Evolutionary conservation across 768 basidiomycete genomes (phyloP).

Genomic region (Mrakia blollopis): DNA sequence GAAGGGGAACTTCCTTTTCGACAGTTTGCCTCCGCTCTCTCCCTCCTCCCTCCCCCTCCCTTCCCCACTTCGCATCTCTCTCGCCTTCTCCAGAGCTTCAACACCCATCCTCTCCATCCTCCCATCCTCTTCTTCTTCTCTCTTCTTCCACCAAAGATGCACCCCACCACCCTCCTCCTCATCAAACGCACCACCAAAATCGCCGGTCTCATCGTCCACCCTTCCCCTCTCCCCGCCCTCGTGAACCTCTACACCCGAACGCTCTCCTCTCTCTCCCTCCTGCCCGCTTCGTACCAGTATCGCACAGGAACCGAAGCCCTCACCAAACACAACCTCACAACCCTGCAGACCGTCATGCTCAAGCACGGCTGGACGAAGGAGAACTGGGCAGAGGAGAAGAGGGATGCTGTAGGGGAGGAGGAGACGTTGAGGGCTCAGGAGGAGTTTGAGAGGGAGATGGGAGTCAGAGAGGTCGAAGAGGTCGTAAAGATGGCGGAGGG

Average conservation of each 20-base stretch:
- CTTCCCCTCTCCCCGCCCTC: conserved; percentile 75
- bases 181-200: conserved; percentile 79
- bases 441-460: conserved; percentile 65
- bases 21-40: not conserved
- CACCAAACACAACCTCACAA: conserved; percentile 68
- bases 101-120: conserved; percentile 10
- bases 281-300: conserved; percentile 82
- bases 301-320: conserved; percentile 82
- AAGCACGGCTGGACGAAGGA: not conserved
- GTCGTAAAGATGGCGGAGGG: conserved; percentile 73
- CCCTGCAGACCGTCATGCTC: conserved; percentile 51
- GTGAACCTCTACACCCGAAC: conserved; percentile 70
- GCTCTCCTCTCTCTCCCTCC: conserved; percentile 57
- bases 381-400: conserved; percentile 44
- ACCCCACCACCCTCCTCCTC: conserved; percentile 41
- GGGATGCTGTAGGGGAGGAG: conserved; percentile 49
- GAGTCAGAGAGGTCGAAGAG: conserved; percentile 84
- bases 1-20: too few species aligned
- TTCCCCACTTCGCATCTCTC: not conserved
- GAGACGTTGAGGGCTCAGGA: conserved; percentile 42
- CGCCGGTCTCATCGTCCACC: conserved; percentile 75
- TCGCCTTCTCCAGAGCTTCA: not conserved
- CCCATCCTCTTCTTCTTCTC: not conserved
- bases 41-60: not conserved
- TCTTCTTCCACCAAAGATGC: conserved; percentile 13